A percentile compares a stretch with the other conserved stretches of the same genome.
Evolutionary conservation across 2,329 filamentous ascomycete species (phyloP).

Genomic region (Claviceps maximensis): DNA sequence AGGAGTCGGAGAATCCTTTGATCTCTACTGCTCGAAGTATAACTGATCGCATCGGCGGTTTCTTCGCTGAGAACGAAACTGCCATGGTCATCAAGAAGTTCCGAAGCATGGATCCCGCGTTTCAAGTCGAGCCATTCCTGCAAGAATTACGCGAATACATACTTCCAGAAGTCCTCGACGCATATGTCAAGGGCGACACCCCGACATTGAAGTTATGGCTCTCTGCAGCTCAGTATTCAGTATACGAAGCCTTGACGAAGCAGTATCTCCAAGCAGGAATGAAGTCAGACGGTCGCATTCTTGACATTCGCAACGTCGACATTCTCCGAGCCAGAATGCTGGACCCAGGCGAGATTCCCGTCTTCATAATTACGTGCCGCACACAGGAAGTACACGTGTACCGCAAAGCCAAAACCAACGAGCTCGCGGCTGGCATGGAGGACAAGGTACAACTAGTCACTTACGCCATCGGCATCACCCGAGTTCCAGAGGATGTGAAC

Average conservation of each 20-base stretch:
- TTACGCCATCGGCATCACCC: constrained; percentile 91
- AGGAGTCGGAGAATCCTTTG: constrained; percentile 94
- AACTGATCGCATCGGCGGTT: constrained; percentile 81
- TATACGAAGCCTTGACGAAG: constrained; percentile 92
- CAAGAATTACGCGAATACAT: constrained; percentile 97
- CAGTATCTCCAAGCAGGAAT: constrained; percentile 90
- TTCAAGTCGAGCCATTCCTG: constrained; percentile 90
- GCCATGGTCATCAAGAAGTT: constrained; percentile 97
- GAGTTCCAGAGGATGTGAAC: constrained; percentile 87
- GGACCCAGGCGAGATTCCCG: constrained; percentile 76
- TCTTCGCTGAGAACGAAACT: constrained; percentile 97
- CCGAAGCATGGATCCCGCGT: constrained; percentile 84
- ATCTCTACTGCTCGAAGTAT: constrained; percentile 89
- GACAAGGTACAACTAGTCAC: constrained; percentile 97
- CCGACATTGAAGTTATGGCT: constrained; percentile 91
- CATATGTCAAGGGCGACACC: constrained; percentile 91
- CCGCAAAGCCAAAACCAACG: constrained; percentile 74
- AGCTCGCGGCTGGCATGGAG: constrained; percentile 94
- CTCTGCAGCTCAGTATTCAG: constrained; percentile 87
- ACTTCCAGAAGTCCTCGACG: constrained; percentile 88
- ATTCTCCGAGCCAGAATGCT: constrained; percentile 69
- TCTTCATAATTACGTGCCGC: constrained; percentile 92
- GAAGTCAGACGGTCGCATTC: constrained; percentile 85
- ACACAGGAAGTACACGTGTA: constrained; percentile 98
- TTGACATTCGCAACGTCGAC: constrained; percentile 91